Evolutionary conservation across 331 rosid species (phyloP).

Genomic region (Malus hybrid): DNA sequence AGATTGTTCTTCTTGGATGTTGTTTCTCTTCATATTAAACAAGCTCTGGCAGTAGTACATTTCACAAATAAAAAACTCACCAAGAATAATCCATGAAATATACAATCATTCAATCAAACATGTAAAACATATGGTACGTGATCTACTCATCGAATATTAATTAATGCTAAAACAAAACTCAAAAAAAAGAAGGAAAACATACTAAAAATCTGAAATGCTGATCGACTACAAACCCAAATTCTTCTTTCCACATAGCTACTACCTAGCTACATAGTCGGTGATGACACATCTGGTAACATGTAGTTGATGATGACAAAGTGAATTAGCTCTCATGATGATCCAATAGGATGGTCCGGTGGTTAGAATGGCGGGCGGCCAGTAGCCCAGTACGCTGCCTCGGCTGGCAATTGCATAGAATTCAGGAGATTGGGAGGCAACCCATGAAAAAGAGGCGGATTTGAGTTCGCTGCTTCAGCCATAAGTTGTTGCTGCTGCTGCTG

Average conservation of each 20-base stretch:
- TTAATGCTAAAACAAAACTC: not conserved
- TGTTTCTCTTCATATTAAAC: not conserved
- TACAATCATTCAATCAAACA: slow-evolving; percentile 22
- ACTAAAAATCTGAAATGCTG: slow-evolving; percentile 12
- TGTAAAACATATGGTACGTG: slow-evolving; percentile 10
- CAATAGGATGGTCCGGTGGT: not conserved
- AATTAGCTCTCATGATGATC: not conserved
- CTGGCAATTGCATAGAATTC: slow-evolving; percentile 81
- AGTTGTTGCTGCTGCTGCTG: slow-evolving; percentile 36
- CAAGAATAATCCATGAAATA: slow-evolving; percentile 24
- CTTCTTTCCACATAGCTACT: not conserved
- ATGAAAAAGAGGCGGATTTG: slow-evolving; percentile 64
- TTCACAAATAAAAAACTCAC: slow-evolving; percentile 7
- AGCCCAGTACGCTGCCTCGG: slow-evolving; percentile 66
- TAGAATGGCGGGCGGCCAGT: slow-evolving; percentile 78
- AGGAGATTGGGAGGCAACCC: slow-evolving; percentile 77
- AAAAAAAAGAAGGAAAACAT: not conserved
- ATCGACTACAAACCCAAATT: slow-evolving; percentile 6
- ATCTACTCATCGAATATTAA: slow-evolving; percentile 9
- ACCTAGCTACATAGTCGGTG: slow-evolving; percentile 1
- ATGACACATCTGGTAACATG: not conserved
- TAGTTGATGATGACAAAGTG: not conserved
- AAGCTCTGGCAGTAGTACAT: not conserved
- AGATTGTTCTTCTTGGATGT: not conserved
- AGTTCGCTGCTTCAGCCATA: slow-evolving; percentile 34